Conservation (phyloP, 192 early-diverging fungal genomes). For the Mortierella alpina region DNA sequence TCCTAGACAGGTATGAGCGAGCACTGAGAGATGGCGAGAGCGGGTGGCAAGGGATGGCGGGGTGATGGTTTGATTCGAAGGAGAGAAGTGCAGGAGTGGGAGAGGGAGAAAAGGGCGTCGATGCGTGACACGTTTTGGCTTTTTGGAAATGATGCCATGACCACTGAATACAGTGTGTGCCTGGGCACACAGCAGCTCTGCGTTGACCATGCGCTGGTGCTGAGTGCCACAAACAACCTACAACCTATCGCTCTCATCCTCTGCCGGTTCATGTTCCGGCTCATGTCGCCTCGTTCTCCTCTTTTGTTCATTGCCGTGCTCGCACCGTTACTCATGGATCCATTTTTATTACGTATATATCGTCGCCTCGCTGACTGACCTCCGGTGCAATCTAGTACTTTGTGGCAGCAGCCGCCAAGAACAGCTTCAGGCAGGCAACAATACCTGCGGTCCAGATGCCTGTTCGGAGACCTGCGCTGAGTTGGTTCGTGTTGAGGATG, state of each 20-base stretch:
- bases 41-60: neutral
- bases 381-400: constrained; percentile 19
- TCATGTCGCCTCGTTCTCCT: too few species aligned
- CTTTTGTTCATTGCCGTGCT: too few species aligned
- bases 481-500: constrained; percentile 38
- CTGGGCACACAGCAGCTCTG: too few species aligned
- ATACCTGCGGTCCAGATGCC: constrained; percentile 34
- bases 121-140: too few species aligned
- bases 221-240: too few species aligned
- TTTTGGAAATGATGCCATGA: too few species aligned
- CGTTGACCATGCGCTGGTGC: too few species aligned
- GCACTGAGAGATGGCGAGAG: neutral
- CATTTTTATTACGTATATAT: neutral
- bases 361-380: neutral
- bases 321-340: too few species aligned
- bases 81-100: neutral
- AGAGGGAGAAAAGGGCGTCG: neutral
- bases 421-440: constrained; percentile 34
- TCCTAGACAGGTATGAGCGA: neutral
- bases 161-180: too few species aligned
- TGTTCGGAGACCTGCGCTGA: constrained; percentile 22
- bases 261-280: too few species aligned
- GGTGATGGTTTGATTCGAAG: neutral
- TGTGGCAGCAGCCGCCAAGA: constrained; percentile 44
- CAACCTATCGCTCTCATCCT: too few species aligned